phyloP scores from a whole-genome alignment of 306 rosid genomes.

The Arachis stenosperma region DNA sequence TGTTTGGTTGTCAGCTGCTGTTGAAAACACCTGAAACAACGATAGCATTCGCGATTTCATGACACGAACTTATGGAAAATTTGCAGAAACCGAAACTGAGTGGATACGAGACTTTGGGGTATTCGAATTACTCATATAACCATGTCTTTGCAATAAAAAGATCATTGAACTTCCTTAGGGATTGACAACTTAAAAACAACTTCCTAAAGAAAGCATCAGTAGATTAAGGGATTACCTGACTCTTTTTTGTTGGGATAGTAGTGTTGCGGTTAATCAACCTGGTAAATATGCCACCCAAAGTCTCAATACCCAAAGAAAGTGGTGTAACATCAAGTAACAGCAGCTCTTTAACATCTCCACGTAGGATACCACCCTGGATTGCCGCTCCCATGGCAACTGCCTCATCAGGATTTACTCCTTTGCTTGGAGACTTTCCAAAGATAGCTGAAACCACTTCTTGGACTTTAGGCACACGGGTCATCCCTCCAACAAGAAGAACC shows the following conservation, averaged over 20 bases:
- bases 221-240: conserved; percentile 57
- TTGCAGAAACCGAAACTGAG: background rate
- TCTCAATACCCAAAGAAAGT: conserved; percentile 80
- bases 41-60: conserved; percentile 6
- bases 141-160: background rate
- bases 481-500: conserved; percentile 88
- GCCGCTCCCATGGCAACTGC: conserved; percentile 94
- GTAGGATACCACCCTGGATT: conserved; percentile 84
- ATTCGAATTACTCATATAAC: background rate
- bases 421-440: conserved; percentile 80
- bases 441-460: conserved; percentile 69
- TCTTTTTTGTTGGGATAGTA: conserved; percentile 84
- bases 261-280: conserved; percentile 76
- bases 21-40: conserved; percentile 69
- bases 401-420: conserved; percentile 92
- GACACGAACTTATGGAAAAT: background rate
- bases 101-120: background rate
- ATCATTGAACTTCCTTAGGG: too few species aligned
- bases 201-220: background rate
- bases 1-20: conserved; percentile 88
- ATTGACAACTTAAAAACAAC: background rate
- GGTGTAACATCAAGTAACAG: conserved; percentile 87
- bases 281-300: conserved; percentile 86
- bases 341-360: conserved; percentile 88
- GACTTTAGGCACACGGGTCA: conserved; percentile 95